Percentiles rank a stretch among this genome's conserved stretches.
Evolutionary conservation across 169 alveolate genomes (phyloP).

Genomic region (Cryptosporidium tyzzeri): DNA sequence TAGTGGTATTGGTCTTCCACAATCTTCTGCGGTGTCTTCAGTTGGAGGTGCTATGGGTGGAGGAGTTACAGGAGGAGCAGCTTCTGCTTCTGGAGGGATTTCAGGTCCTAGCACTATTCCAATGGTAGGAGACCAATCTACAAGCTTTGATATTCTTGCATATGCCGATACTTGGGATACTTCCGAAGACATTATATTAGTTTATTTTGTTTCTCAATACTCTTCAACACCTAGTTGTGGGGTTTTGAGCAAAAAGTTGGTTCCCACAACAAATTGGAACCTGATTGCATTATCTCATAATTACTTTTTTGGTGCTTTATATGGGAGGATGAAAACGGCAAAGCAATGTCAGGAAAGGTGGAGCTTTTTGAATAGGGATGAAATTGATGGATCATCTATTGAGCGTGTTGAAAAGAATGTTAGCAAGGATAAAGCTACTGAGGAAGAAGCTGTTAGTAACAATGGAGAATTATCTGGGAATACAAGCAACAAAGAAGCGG

Average conservation of each 20-base stretch:
- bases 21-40: slow-evolving; percentile 9
- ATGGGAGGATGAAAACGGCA: slow-evolving; percentile 73
- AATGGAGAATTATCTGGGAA: background rate
- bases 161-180: slow-evolving; percentile 73
- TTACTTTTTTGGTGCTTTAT: slow-evolving; percentile 44
- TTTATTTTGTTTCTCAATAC: slow-evolving; percentile 67
- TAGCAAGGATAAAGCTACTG: background rate
- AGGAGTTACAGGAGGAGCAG: background rate
- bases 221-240: slow-evolving; percentile 15
- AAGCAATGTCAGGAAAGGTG: slow-evolving; percentile 73
- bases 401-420: background rate
- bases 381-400: background rate
- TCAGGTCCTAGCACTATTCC: background rate
- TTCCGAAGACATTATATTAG: slow-evolving; percentile 46
- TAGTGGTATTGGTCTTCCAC: slow-evolving; percentile 4
- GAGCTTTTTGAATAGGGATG: slow-evolving; percentile 45
- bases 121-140: slow-evolving; percentile 8
- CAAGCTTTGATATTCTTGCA: slow-evolving; percentile 56
- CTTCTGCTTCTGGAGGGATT: background rate
- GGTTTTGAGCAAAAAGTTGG: background rate
- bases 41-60: slow-evolving; percentile 1
- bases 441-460: background rate
- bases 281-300: slow-evolving; percentile 63
- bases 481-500: background rate
- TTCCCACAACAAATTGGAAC: slow-evolving; percentile 52